Evolutionary conservation across 257 asterid genomes (phyloP), one percentile per base, ranked within the genome.

Genomic region (Voacanga thouarsii): DNA sequence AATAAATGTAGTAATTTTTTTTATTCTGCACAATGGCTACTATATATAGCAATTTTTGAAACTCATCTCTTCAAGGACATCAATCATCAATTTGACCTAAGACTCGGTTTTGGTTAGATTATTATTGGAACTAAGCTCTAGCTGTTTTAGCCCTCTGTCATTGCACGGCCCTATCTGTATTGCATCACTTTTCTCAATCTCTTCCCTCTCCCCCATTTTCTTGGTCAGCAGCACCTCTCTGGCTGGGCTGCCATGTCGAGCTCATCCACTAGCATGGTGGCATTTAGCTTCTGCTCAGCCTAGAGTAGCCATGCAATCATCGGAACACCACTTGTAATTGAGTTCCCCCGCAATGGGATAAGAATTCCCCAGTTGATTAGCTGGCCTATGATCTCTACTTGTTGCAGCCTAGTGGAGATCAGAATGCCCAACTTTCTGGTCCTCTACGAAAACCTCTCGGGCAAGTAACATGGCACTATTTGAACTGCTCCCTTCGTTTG

Each of bases 241-340:
- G 82, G 78, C 65, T 74, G 45, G 55, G 80, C 71, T 0, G 82
- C 84, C 24, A 83, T 74, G 7, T 84, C 77, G 2, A 80, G 43
- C 18, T 80, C 84, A 76, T 80, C 82, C 45, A 56, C 43, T 9
- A 83, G 50, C 68, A 77, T 69, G 63, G 82, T 51, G 4, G 84
- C 82, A 47, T 74, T 80, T 23, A 15, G 73, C 1, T 67, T 55
- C 6, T 83, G 84, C 69, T 83, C 84, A 5, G 80, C 70, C 9
- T 5, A n/a, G n/a, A n/a, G n/a, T n/a, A 84, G 80, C 84, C 86
- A 83, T 11, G 65, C 84, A 72, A 83, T 67, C 71, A 80, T 74
- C 6, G 86, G 82, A n/a, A 80, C 82, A 12, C 82, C 80, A 28
- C 57, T 57, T 1, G 15, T 21, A n/a, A 83, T 39, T 80, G 7